Evolutionary conservation across 768 basidiomycete genomes (phyloP), one percentile per base, ranked within the genome.

Genomic region (Baorangia bicolor): DNA sequence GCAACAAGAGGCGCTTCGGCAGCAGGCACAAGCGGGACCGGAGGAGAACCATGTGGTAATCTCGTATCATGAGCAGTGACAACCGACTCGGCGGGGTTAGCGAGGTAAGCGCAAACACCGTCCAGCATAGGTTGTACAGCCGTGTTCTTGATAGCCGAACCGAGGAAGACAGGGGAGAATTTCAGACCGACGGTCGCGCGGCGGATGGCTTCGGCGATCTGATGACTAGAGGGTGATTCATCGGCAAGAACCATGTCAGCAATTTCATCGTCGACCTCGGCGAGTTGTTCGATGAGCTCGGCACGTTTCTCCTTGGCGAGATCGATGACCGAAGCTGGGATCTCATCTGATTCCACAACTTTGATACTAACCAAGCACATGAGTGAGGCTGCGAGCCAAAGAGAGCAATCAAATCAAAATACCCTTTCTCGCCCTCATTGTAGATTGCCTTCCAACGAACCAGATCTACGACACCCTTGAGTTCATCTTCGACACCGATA

Each of bases 71-170:
- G 85, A 2, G 96, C 96, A 25, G 86, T 78, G 16, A 88, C 87
- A 30, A 83, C 78, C 18, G 84, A 75, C 70, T 99, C 92, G 1
- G 87, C 76, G 0, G 96, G 96, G 50, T 87, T 90, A 14, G 96
- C 93, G 11, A 99, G 83, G 74, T 98, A 99, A n/a, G 87, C 79
- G 67, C 94, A 96, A 20, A 98, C 89, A 56, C 95, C 96, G 63
- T 99, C 95, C 20, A 99, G 79, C 52, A 98, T 80, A 18, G 93
- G 86, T 68, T 99, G 97, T 7, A 99, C 89, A 37, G 85, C 93
- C 9, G 94, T 95, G 72, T 99, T 99, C 78, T 97, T 98, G 67
- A 98, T 88, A 0, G 97, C 97, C 7, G 94, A 96, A 38, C 97
- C 97, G 56, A 98, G 77, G 76, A 98, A 97, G 50, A 99, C 97